phyloP scores from a whole-genome alignment of 495 filamentous ascomycete species.

The Penicillium paradoxum region DNA sequence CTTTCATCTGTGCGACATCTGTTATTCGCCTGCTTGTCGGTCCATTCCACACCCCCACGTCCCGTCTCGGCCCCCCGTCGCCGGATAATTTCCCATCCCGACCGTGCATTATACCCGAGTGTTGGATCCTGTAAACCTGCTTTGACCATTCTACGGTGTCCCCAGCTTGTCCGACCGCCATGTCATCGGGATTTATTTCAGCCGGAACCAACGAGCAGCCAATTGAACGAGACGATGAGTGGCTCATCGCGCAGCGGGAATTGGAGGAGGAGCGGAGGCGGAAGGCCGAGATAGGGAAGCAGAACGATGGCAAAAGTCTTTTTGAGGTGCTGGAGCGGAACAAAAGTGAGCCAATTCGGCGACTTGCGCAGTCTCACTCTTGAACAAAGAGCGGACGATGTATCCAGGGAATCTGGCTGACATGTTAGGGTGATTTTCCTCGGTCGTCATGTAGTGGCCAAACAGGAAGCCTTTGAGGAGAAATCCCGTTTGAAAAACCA shows the following conservation, averaged over 20 bases:
- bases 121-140: background rate
- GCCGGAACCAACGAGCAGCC: conserved; percentile 69
- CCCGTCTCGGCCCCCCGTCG: background rate
- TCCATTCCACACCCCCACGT: conserved; percentile 1
- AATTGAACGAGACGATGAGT: conserved; percentile 60
- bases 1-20: background rate
- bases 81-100: conserved; percentile 17
- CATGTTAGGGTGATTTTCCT: conserved; percentile 10
- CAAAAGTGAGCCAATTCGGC: conserved; percentile 62
- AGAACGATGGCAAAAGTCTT: conserved; percentile 64
- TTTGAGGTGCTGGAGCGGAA: conserved; percentile 89
- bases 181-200: conserved; percentile 89
- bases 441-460: conserved; percentile 71
- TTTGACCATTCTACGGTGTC: conserved; percentile 10
- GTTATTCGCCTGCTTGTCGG: conserved; percentile 5
- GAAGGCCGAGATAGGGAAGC: conserved; percentile 53
- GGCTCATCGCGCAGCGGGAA: conserved; percentile 71
- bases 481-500: conserved; percentile 82
- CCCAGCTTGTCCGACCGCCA: conserved; percentile 24
- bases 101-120: conserved; percentile 19
- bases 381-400: background rate
- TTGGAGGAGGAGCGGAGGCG: conserved; percentile 63
- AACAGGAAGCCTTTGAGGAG: conserved; percentile 96
- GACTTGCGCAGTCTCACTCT: background rate
- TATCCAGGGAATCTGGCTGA: background rate